Evolutionary conservation across 1,139 yeast species (phyloP).

Genomic region (Protomyces inundatus): DNA sequence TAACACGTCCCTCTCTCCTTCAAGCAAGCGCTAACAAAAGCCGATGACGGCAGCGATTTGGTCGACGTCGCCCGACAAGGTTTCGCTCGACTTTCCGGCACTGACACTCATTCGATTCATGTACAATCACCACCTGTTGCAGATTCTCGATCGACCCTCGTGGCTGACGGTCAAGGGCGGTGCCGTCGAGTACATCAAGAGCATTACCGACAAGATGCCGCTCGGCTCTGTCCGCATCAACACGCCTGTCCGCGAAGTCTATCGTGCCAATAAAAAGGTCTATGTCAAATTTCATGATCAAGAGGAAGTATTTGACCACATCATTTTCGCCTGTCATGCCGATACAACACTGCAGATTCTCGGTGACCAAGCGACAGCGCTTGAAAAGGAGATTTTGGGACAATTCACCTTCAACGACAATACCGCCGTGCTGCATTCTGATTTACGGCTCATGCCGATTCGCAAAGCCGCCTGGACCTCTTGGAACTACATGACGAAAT

Average conservation of each 20-base stretch:
- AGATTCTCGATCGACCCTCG: conserved; percentile 18
- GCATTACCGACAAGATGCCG: conserved; percentile 22
- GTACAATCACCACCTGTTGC: conserved; percentile 23
- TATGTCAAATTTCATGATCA: conserved; percentile 18
- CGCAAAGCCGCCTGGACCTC: conserved; percentile 23
- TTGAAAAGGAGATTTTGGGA: conserved; percentile 3
- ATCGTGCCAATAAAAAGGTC: conserved; percentile 17
- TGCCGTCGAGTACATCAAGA: conserved; percentile 7
- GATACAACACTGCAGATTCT: conserved; percentile 11
- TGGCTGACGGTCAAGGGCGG: conserved; percentile 23
- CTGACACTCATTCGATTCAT: conserved; percentile 18
- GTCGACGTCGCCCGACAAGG: conserved; percentile 23
- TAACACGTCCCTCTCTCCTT: neutral
- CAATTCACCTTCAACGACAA: conserved; percentile 17
- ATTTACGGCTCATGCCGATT: conserved; percentile 13
- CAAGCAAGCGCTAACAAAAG: neutral
- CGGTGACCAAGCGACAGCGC: conserved; percentile 11
- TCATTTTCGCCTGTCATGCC: conserved; percentile 24
- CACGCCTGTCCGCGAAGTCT: conserved; percentile 11
- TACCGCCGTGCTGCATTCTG: conserved; percentile 17
- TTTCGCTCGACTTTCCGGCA: conserved; percentile 21
- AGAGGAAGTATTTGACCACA: conserved; percentile 20
- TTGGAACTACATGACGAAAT: conserved; percentile 22
- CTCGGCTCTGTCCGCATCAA: conserved; percentile 17
- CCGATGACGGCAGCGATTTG: conserved; percentile 25